phyloP scores from a whole-genome alignment of 371 early-diverging fungal genomes.

The Globomyces sp. region DNA sequence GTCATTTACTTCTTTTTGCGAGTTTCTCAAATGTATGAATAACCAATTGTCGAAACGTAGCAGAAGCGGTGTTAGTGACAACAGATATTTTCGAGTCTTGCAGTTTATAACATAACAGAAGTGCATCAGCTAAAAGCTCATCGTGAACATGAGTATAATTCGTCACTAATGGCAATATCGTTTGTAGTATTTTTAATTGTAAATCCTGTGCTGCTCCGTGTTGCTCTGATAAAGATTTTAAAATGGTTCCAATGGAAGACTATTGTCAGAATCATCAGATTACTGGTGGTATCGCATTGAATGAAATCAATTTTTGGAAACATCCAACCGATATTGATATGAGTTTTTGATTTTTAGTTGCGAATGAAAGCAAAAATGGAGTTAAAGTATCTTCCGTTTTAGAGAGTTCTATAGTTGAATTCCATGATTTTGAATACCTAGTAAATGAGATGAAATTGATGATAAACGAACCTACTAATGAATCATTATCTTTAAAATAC shows the following conservation, averaged over 20 bases:
- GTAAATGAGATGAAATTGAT: too few species aligned
- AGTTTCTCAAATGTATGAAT: conserved; percentile 94
- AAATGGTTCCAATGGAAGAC: conserved; percentile 65
- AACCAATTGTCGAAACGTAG: conserved; percentile 89
- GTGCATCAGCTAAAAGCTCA: conserved; percentile 53
- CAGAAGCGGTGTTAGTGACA: conserved; percentile 93
- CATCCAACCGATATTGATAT: conserved; percentile 84
- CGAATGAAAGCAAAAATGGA: conserved; percentile 90
- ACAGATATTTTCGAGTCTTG: conserved; percentile 83
- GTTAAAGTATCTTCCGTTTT: conserved; percentile 77
- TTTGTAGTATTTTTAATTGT: conserved; percentile 92
- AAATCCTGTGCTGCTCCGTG: conserved; percentile 73
- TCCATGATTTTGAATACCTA: neutral
- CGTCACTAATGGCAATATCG: conserved; percentile 81
- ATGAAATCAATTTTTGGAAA: conserved; percentile 81
- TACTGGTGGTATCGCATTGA: conserved; percentile 82
- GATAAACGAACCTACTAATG: neutral
- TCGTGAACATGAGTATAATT: conserved; percentile 60
- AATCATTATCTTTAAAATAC: conserved; percentile 14
- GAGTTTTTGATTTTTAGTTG: conserved; percentile 82
- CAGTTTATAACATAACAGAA: conserved; percentile 83
- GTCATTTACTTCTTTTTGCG: conserved; percentile 10
- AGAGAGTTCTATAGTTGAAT: conserved; percentile 61
- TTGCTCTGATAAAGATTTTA: conserved; percentile 73
- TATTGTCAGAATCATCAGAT: conserved; percentile 24